Conservation (phyloP, 2,329 filamentous ascomycete genomes). For the Trichothecium roseum region DNA sequence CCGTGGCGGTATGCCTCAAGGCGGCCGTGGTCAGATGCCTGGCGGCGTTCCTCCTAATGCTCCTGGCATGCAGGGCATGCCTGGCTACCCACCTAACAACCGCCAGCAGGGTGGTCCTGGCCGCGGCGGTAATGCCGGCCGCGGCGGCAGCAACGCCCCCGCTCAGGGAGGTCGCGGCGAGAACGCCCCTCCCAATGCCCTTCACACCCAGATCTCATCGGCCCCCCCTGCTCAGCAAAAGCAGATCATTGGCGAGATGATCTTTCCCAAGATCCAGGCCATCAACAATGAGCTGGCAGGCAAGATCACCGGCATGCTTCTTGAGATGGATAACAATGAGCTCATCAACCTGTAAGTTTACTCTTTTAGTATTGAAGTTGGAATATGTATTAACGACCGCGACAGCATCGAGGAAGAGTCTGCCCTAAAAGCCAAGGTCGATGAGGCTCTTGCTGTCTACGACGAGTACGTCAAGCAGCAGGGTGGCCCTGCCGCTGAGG, state of each 20-base stretch:
- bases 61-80: conserved; percentile 38
- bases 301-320: conserved; percentile 99
- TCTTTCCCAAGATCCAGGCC: conserved; percentile 96
- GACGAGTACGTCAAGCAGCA: conserved; percentile 97
- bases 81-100: conserved; percentile 47
- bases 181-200: conserved; percentile 18
- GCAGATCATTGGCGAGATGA: conserved; percentile 93
- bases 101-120: conserved; percentile 41
- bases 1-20: conserved; percentile 51
- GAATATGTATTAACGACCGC: conserved; percentile 1
- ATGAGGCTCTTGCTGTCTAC: conserved; percentile 93
- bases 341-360: conserved; percentile 83
- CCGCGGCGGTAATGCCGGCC: conserved; percentile 29
- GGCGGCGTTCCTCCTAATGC: conserved; percentile 63
- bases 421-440: conserved; percentile 88
- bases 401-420: conserved; percentile 76
- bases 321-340: conserved; percentile 98
- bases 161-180: conserved; percentile 27
- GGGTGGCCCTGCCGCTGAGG: conserved; percentile 23
- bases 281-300: conserved; percentile 93
- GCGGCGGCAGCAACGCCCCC: conserved; percentile 35
- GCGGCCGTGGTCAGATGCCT: conserved; percentile 63
- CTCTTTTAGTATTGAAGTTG: background rate
- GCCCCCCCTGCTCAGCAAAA: conserved; percentile 74
- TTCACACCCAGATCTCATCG: conserved; percentile 47